phyloP scores from a whole-genome alignment of 202 grass and related monocot species.

The Brachypodium distachyon region DNA sequence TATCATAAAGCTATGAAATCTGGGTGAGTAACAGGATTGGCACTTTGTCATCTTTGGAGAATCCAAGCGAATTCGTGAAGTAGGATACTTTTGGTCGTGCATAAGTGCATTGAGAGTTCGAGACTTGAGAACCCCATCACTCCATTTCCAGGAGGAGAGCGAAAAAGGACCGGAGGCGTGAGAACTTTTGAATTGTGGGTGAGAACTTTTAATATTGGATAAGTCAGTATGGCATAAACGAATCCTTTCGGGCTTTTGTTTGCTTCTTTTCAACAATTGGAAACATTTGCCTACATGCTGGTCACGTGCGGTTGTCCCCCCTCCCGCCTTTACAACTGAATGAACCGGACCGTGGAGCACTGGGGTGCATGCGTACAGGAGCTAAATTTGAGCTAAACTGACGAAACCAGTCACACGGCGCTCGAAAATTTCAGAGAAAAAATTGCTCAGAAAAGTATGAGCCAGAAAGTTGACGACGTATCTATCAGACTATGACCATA shows the following conservation, averaged over 20 bases:
- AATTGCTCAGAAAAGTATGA: background rate
- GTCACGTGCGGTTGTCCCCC: slow-evolving; percentile 24
- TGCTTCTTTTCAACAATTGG: background rate
- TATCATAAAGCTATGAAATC: background rate
- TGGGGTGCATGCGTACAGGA: background rate
- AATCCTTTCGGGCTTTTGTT: background rate
- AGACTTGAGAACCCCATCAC: background rate
- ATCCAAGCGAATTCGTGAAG: background rate
- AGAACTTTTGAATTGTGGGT: slow-evolving; percentile 1
- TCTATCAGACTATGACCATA: too few species aligned
- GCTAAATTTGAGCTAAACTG: background rate
- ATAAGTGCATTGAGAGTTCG: background rate
- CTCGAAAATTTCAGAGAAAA: background rate
- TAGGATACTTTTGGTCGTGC: background rate
- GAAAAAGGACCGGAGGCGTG: background rate
- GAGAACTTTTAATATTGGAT: background rate
- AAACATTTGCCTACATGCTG: slow-evolving; percentile 17
- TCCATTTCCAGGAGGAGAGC: background rate
- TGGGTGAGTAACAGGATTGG: background rate
- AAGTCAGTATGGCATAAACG: background rate
- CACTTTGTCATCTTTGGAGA: background rate
- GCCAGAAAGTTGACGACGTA: background rate
- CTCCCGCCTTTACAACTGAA: background rate
- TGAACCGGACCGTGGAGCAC: background rate
- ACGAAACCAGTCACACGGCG: background rate